Conservation (phyloP, 169 alveolate species). For the Eimeria necatrix region DNA sequence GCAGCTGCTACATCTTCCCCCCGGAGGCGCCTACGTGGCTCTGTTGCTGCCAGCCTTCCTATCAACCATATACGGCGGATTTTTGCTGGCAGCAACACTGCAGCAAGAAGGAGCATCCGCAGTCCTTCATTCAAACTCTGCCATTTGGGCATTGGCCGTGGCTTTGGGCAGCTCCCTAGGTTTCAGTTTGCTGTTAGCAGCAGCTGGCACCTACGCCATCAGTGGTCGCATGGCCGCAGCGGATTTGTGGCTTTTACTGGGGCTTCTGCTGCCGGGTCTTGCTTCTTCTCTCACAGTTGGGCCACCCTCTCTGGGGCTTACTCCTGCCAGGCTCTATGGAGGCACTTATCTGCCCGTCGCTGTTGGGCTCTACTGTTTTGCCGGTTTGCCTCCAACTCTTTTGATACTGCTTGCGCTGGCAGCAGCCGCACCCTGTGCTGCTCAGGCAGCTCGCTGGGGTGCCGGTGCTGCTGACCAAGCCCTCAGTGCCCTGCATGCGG, state of each 20-base stretch:
- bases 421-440: slow-evolving; percentile 26
- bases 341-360: slow-evolving; percentile 36
- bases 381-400: slow-evolving; percentile 37
- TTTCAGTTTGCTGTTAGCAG: slow-evolving; percentile 41
- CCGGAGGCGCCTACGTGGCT: slow-evolving; percentile 63
- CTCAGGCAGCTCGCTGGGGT: slow-evolving; percentile 52
- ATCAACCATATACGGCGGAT: slow-evolving; percentile 59
- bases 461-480: slow-evolving; percentile 57
- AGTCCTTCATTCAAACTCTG: neutral
- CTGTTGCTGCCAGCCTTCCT: slow-evolving; percentile 63
- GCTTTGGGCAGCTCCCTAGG: slow-evolving; percentile 47
- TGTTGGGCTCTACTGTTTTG: slow-evolving; percentile 54
- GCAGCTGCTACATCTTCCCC: slow-evolving; percentile 66
- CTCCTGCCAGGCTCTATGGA: slow-evolving; percentile 49
- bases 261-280: slow-evolving; percentile 53
- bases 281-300: slow-evolving; percentile 37
- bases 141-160: slow-evolving; percentile 4
- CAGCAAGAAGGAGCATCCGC: neutral
- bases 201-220: slow-evolving; percentile 23
- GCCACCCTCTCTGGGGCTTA: slow-evolving; percentile 34
- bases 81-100: slow-evolving; percentile 47
- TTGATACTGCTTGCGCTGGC: slow-evolving; percentile 62
- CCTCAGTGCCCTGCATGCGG: slow-evolving; percentile 40
- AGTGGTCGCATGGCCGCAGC: slow-evolving; percentile 15
- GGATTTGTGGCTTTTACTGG: slow-evolving; percentile 52